Evolutionary conservation across 257 asterid genomes (phyloP), one percentile per base, ranked within the genome.

Genomic region (Fraxinus pennsylvanica): DNA sequence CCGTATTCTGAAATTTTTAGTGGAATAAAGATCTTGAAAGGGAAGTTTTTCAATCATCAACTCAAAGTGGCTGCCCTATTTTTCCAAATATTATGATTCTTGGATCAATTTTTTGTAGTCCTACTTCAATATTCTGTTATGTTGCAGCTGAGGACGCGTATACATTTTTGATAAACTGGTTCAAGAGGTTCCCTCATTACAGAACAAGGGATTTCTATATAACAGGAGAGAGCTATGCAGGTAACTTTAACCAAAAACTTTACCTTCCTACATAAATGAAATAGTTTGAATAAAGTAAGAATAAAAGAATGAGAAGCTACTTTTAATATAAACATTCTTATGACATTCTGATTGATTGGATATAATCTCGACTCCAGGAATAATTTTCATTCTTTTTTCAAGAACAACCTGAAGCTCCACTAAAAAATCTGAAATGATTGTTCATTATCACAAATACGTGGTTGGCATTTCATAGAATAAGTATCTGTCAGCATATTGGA

Each of bases 161-260:
- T 66, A 79, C 52, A 36, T 84, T 83, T 76, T 71, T 86, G 72
- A 71, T 86, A 38, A 86, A 81, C 54, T 86, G 90, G 87, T 79
- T 86, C 78, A 77, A 81, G 74, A 84, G 77, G 71, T 86, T 81
- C 79, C 88, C 82, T 15, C 87, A 81, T 47, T 86, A 81, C 74
- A 81, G 29, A 68, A 25, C 68, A 35, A 84, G 74, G 39, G 81
- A 84, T 75, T 77, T 86, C 67, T 86, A 79, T 65, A 77, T 84
- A 17, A 74, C 72, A 54, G 87, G 90, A 70, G 90, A 86, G 80
- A 86, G 90, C 61, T 84, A 86, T 68, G 90, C 88, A 59, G 89
- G 89, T 86, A 54, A 5, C 4, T 63, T 4, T 5, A 59, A 22
- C 32, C 13, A 59, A 21, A 59, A n/a, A 59, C 29, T 59, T 59